Conservation (phyloP, 768 basidiomycete genomes). For the Suillus brevipes region DNA sequence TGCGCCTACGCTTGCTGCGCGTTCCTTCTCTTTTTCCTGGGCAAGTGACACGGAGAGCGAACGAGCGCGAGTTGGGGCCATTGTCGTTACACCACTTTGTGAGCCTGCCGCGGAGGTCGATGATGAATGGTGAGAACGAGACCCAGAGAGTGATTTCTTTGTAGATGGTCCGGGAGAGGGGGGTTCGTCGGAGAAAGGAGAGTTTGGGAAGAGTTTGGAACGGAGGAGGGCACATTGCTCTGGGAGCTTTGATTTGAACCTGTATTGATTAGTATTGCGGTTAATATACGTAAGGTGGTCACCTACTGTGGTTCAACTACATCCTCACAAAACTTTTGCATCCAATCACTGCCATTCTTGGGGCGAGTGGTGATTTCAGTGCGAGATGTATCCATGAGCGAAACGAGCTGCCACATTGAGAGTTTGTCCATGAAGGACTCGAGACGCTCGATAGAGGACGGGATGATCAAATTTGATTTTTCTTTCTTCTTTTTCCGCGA, state of each 20-base stretch:
- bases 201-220: slow-evolving; percentile 64
- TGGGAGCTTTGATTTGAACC: slow-evolving; percentile 57
- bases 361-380: slow-evolving; percentile 15
- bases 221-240: slow-evolving; percentile 58
- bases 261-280: slow-evolving; percentile 24
- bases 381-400: slow-evolving; percentile 38
- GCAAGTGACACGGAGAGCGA: slow-evolving; percentile 72
- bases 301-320: slow-evolving; percentile 65
- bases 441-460: slow-evolving; percentile 49
- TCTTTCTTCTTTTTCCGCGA: slow-evolving; percentile 23
- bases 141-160: slow-evolving; percentile 9
- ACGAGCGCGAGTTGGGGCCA: slow-evolving; percentile 49
- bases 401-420: slow-evolving; percentile 71
- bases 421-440: slow-evolving; percentile 80
- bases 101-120: slow-evolving; percentile 12
- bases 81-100: slow-evolving; percentile 12
- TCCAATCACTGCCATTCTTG: slow-evolving; percentile 59
- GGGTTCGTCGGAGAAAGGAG: slow-evolving; percentile 54
- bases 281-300: background rate
- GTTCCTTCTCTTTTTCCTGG: slow-evolving; percentile 51
- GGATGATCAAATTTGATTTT: slow-evolving; percentile 22
- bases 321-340: slow-evolving; percentile 68
- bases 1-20: slow-evolving; percentile 37
- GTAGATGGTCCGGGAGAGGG: slow-evolving; percentile 16
- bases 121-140: slow-evolving; percentile 25